Evolutionary conservation across 805 yeast species (phyloP).

Genomic region (Spathaspora boniae): DNA sequence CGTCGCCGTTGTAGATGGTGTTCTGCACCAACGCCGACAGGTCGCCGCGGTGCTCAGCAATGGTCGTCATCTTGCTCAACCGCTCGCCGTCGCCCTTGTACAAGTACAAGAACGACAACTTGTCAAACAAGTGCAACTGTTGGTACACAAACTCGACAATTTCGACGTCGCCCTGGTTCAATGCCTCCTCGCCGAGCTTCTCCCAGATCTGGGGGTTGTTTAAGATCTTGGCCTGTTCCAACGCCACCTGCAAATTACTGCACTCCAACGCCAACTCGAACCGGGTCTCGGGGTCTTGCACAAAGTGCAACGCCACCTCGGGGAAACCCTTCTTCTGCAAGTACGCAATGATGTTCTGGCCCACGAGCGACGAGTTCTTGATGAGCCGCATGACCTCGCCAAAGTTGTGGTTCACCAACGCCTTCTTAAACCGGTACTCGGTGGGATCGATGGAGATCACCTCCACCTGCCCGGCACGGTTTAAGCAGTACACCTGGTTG

Average conservation of each 20-base stretch:
- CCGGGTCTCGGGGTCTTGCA: conserved; percentile 92
- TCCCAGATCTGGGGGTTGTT: conserved; percentile 73
- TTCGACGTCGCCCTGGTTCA: conserved; percentile 82
- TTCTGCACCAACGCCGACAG: conserved; percentile 77
- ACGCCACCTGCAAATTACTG: conserved; percentile 83
- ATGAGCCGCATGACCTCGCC: conserved; percentile 89
- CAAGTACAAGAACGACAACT: conserved; percentile 83
- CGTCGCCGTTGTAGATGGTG: conserved; percentile 70
- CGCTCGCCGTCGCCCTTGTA: conserved; percentile 77
- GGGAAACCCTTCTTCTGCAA: conserved; percentile 95
- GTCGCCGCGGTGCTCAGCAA: conserved; percentile 88
- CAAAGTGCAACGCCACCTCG: conserved; percentile 95
- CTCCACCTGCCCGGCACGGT: conserved; percentile 82
- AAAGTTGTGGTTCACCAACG: conserved; percentile 85
- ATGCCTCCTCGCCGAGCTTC: conserved; percentile 78
- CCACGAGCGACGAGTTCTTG: conserved; percentile 85
- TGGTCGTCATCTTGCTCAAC: conserved; percentile 77
- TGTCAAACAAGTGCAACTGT: conserved; percentile 81
- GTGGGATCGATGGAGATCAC: conserved; percentile 85
- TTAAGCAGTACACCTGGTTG: conserved; percentile 71
- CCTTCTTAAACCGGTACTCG: conserved; percentile 93
- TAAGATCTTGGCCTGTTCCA: conserved; percentile 78
- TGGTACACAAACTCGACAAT: conserved; percentile 87
- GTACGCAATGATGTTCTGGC: conserved; percentile 94
- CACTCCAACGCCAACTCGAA: conserved; percentile 95